Conservation (phyloP, 768 basidiomycete species). For the Russula sp. region DNA sequence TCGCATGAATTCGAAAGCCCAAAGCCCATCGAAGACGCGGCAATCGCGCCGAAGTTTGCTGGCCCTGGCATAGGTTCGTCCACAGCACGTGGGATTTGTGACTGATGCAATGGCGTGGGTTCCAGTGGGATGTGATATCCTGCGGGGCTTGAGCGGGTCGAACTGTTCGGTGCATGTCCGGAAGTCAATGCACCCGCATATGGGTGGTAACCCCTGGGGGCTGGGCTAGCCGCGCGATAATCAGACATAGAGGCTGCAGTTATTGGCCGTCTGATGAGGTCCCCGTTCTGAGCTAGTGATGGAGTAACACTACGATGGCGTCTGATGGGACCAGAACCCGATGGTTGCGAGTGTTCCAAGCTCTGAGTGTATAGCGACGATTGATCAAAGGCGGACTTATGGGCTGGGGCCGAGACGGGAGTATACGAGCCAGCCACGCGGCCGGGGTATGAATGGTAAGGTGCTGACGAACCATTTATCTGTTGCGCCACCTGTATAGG, state of each 20-base stretch:
- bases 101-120: constrained; percentile 28
- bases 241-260: constrained; percentile 35
- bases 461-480: constrained; percentile 24
- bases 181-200: constrained; percentile 34
- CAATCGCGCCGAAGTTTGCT: constrained; percentile 7
- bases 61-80: constrained; percentile 22
- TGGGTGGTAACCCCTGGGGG: constrained; percentile 38
- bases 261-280: constrained; percentile 48
- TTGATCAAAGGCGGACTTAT: constrained; percentile 66
- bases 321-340: constrained; percentile 57
- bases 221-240: constrained; percentile 20
- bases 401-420: constrained; percentile 65
- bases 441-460: constrained; percentile 15
- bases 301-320: constrained; percentile 79
- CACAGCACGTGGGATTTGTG: constrained; percentile 29
- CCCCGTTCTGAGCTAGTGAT: constrained; percentile 51
- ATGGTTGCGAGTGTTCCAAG: constrained; percentile 34
- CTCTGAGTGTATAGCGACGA: constrained; percentile 48
- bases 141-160: constrained; percentile 40
- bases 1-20: constrained; percentile 22
- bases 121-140: constrained; percentile 53
- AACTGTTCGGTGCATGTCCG: constrained; percentile 31
- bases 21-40: constrained; percentile 24
- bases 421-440: constrained; percentile 39
- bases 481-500: constrained; percentile 25